Evolutionary conservation across 2,329 filamentous ascomycete genomes (phyloP).

Genomic region (Venturia carpophila): DNA sequence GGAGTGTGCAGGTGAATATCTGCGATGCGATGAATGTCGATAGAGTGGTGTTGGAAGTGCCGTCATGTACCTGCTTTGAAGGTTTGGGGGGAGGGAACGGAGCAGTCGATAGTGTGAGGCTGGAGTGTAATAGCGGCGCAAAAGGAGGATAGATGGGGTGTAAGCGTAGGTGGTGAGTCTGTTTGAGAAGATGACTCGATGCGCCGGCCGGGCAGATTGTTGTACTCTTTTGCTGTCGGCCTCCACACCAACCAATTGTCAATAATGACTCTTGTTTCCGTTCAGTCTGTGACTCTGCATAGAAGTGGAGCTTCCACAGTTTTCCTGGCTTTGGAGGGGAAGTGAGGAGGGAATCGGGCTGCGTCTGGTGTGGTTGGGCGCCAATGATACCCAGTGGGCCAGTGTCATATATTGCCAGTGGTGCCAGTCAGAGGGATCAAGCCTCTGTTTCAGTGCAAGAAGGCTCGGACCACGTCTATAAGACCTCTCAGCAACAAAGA

Average conservation of each 20-base stretch:
- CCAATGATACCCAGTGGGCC: too few relatives aligned
- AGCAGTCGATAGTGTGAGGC: neutral
- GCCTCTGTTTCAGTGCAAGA: too few relatives aligned
- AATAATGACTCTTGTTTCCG: neutral
- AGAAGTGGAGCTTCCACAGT: neutral
- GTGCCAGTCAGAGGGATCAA: neutral
- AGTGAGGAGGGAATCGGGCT: neutral
- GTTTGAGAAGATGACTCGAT: neutral
- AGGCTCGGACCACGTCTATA: constrained; percentile 4
- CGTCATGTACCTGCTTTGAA: neutral
- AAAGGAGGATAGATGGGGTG: neutral
- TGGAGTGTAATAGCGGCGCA: neutral
- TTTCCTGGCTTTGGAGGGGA: neutral
- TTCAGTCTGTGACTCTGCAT: constrained; percentile 8
- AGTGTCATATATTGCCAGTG: neutral
- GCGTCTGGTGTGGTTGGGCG: too few relatives aligned
- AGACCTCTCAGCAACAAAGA: neutral
- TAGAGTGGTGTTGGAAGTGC: neutral
- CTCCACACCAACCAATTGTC: neutral
- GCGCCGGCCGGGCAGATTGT: neutral
- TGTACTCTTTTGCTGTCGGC: neutral
- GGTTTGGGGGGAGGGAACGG: neutral
- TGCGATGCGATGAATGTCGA: neutral
- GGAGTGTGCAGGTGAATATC: neutral
- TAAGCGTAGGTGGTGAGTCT: neutral